A percentile compares a stretch with the other conserved stretches of the same genome.
phyloP scores from a whole-genome alignment of 257 asterid genomes.

The Plectranthus barbatus region DNA sequence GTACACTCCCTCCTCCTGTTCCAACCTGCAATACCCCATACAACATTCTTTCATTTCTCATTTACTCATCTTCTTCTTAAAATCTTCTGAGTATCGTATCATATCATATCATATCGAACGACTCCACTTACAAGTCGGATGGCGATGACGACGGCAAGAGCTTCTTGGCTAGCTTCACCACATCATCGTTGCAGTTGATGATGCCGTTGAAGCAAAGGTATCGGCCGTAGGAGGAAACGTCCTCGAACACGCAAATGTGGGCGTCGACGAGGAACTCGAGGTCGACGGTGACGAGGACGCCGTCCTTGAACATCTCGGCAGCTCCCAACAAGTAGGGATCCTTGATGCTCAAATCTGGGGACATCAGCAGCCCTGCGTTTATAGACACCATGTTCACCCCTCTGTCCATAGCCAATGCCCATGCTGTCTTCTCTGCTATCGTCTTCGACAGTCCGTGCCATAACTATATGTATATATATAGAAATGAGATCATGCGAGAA shows the following conservation, averaged over 20 bases:
- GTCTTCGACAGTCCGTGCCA: constrained; percentile 93
- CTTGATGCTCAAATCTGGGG: constrained; percentile 50
- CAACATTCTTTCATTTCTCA: background rate
- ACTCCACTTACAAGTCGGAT: constrained; percentile 18
- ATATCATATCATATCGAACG: too few species aligned
- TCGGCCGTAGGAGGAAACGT: constrained; percentile 66
- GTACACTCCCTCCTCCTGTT: constrained; percentile 44
- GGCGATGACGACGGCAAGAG: constrained; percentile 34
- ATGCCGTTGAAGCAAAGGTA: constrained; percentile 74
- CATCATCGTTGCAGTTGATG: constrained; percentile 45
- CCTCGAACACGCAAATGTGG: constrained; percentile 82
- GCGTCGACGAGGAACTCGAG: constrained; percentile 67
- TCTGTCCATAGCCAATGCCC: constrained; percentile 97
- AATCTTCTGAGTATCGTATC: too few species aligned
- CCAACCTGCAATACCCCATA: constrained; percentile 41
- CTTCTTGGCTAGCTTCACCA: constrained; percentile 43
- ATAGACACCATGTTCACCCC: constrained; percentile 76
- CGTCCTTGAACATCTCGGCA: constrained; percentile 76
- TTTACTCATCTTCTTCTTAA: too few species aligned
- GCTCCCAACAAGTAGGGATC: constrained; percentile 89
- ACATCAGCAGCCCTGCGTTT: constrained; percentile 62
- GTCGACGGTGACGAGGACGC: constrained; percentile 79
- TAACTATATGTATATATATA: constrained; percentile 34
- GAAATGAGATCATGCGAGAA: too few species aligned
- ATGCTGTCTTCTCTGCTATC: constrained; percentile 76